Base-by-base conservation (phyloP, 768 basidiomycete species). In the Mycena rebaudengoi region DNA sequence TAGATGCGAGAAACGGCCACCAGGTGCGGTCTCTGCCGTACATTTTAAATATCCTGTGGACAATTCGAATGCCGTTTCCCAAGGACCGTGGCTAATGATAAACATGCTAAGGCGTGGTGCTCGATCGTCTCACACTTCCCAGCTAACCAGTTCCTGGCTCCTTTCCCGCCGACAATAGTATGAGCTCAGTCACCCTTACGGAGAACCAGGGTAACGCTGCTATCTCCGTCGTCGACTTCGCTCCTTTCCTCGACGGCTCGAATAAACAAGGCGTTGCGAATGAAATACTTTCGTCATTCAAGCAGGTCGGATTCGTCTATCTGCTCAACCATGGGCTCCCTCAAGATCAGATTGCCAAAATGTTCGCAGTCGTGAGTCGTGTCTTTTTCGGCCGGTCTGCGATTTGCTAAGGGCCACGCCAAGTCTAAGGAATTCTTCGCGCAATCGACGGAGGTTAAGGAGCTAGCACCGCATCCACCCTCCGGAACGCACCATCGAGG, bases 381-480 rank as follows among this genome's bases (percentile, higher is more conserved):
- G n/a, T 6, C 40, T 7, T 30, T 35, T 16, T 25, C 16, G n/a
- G 16, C 21, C 20, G 3, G 33, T 18, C 33, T 46, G 10, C 1
- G 23, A 13, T 30, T 26, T 10, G 26, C n/a, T 28, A 18, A 25
- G 35, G 20, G 8, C 49, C 11, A 45, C 18, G 2, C 57, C 5
- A 51, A 76, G 76, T 74, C 74, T 18, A 78, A 71, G 62, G 58
- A 50, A 13, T 77, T 76, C 70, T 79, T 78, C 46, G 67, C 66
- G 5, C 69, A 66, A 18, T 72, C 76, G 1, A 41, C 67, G 49
- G 74, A 77, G 23, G 65, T 61, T 4, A 79, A 79, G 59, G 53
- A 69, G 59, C 74, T 76, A 8, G 74, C 77, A 1, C 77, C 77
- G n/a, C 78, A 79, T 49, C 78, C 78, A 7, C 66, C 74, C 3